Base-by-base conservation (phyloP, 1,284 basidiomycete species). In the Rhodotorula sp. region DNA sequence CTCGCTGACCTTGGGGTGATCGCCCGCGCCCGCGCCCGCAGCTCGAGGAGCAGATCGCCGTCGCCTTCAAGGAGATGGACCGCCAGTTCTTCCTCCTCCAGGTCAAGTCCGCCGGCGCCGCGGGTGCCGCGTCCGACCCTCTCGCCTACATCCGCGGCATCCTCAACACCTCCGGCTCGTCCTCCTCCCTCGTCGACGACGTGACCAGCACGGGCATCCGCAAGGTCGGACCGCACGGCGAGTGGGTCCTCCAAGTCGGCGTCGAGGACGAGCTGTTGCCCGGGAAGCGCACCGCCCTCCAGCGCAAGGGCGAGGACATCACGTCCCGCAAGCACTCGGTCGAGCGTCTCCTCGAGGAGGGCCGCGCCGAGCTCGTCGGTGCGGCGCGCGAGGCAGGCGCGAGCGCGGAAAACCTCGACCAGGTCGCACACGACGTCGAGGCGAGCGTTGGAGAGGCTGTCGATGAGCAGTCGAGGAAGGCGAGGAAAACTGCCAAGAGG, bases 241-340 rank as follows among this genome's bases (percentile, higher is more conserved):
- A 82, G 72, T 83, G 79, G 75, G 77, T 83, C 62, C 76, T 83
- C 53, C 80, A 82, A 62, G 81, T 83, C 65, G 83, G 83, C 44
- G 81, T 82, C 20, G 81, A 81, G 67, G 81, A 82, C 73, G 60
- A 81, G 76, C 74, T 83, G 59, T 79, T 83, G 74, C 82, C 81
- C 5, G 80, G 80, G 54, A 76, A 79, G 55, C 62, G 57, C 24
- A 71, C 69, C 46, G 68, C 56, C 16, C 56, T 70, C 40, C 65
- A 67, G 8, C 61, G 34, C 31, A 31, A 63, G 40, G 70, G 68
- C 50, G 51, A 57, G 28, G 73, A 74, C 60, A 62, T 74, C 37
- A 71, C 69, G 30, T 37, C 54, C 1, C 52, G 65, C 51, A 70
- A 70, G 54, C 66, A 62, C 28, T 47, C 56, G 34, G 64, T 65